Evolutionary conservation across 768 basidiomycete species (phyloP).

Genomic region (Cyclocybe aegerita): DNA sequence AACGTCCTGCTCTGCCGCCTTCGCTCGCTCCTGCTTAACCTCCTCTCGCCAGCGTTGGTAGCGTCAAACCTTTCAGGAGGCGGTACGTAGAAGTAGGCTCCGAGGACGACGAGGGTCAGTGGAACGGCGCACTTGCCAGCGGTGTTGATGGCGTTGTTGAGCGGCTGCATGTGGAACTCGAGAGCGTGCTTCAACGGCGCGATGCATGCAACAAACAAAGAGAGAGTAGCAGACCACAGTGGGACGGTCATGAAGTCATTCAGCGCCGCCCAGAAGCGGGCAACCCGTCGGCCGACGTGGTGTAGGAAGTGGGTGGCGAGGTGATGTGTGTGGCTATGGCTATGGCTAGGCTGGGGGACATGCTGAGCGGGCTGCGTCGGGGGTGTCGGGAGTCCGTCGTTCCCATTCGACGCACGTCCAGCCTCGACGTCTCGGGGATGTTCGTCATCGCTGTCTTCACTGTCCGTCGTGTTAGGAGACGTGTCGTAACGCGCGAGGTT

Average conservation of each 20-base stretch:
- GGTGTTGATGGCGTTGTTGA: constrained; percentile 64
- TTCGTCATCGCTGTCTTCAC: constrained; percentile 24
- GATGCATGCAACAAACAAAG: constrained; percentile 75
- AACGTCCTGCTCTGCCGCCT: background rate
- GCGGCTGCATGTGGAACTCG: constrained; percentile 57
- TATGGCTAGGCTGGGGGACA: background rate
- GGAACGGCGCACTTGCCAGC: constrained; percentile 85
- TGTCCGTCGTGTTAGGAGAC: constrained; percentile 9
- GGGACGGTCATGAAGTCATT: constrained; percentile 88
- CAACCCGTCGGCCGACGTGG: constrained; percentile 16
- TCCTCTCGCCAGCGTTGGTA: background rate
- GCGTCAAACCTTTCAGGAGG: constrained; percentile 18
- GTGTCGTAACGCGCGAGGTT: constrained; percentile 31
- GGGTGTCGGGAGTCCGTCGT: background rate
- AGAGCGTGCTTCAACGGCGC: constrained; percentile 74
- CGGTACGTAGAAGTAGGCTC: constrained; percentile 81
- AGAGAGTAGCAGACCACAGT: constrained; percentile 75
- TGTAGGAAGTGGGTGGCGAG: constrained; percentile 2
- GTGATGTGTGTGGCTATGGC: constrained; percentile 3
- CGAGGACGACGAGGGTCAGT: constrained; percentile 86
- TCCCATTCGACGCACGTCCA: background rate
- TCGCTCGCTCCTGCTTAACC: constrained; percentile 1
- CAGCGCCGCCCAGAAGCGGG: constrained; percentile 37
- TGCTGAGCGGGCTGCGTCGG: background rate
- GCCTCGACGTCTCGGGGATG: constrained; percentile 6